phyloP scores from a whole-genome alignment of 805 yeast genomes.

The Maudiozyma saulgeensis region DNA sequence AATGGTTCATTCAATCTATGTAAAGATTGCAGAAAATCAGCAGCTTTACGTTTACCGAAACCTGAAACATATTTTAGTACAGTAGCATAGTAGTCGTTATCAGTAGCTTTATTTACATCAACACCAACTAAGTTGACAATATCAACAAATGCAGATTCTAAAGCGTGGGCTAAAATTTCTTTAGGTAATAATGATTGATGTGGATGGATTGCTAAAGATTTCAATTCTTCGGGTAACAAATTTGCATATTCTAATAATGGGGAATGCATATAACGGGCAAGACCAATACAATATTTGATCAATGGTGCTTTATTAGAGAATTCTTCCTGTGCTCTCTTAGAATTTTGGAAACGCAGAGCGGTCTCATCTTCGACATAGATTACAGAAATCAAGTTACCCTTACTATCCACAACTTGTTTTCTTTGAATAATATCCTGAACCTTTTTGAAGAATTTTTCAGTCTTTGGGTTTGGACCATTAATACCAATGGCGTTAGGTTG shows the following conservation, averaged over 20 bases:
- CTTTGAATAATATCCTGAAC: conserved; percentile 47
- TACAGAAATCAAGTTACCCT: conserved; percentile 51
- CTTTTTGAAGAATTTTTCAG: conserved; percentile 51
- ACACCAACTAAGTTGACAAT: conserved; percentile 86
- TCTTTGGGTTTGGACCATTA: conserved; percentile 74
- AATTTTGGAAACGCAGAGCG: conserved; percentile 77
- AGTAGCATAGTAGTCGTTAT: conserved; percentile 54
- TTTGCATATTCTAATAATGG: conserved; percentile 88
- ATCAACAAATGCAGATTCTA: conserved; percentile 81
- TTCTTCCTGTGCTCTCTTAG: conserved; percentile 64
- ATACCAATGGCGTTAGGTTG: conserved; percentile 87
- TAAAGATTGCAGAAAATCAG: conserved; percentile 73
- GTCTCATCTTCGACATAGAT: conserved; percentile 89
- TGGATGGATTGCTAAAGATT: conserved; percentile 57
- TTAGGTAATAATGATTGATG: conserved; percentile 62
- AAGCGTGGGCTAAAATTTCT: conserved; percentile 53
- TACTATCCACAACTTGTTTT: conserved; percentile 46
- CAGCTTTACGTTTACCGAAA: conserved; percentile 90
- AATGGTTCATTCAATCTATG: conserved; percentile 41
- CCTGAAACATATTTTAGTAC: conserved; percentile 78
- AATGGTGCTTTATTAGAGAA: conserved; percentile 77
- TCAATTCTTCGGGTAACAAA: conserved; percentile 57
- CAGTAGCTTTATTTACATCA: conserved; percentile 84
- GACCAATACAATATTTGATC: conserved; percentile 74
- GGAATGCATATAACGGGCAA: conserved; percentile 85